Percentiles rank a stretch among this genome's conserved stretches.
Evolutionary conservation across 2,329 filamentous ascomycete genomes (phyloP).

Genomic region (Microdochium paspali): DNA sequence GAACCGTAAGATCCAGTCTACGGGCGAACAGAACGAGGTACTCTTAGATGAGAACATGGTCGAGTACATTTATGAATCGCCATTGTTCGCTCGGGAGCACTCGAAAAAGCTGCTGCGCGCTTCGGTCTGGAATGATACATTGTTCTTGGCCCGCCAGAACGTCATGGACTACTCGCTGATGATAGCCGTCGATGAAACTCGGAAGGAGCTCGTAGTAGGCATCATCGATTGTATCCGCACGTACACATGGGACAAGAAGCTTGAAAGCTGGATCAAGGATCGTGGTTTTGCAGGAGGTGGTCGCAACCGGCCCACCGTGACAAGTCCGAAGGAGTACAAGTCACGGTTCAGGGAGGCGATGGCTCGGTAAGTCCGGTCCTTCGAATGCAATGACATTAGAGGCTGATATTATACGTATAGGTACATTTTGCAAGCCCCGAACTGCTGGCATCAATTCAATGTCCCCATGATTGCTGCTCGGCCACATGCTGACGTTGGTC

Average conservation of each 20-base stretch:
- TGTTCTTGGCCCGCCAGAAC: constrained; percentile 89
- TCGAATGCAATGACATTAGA: not conserved
- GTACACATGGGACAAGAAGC: constrained; percentile 98
- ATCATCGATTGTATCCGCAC: constrained; percentile 98
- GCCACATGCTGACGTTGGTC: constrained; percentile 10
- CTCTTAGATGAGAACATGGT: constrained; percentile 98
- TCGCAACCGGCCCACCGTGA: constrained; percentile 84
- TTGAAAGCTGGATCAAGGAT: constrained; percentile 99
- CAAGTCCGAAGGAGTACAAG: constrained; percentile 95
- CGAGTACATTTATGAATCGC: constrained; percentile 96
- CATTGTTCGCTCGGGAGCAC: constrained; percentile 89
- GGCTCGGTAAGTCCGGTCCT: constrained; percentile 59
- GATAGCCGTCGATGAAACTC: constrained; percentile 89
- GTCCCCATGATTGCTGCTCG: constrained; percentile 14
- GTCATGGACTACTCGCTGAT: constrained; percentile 99
- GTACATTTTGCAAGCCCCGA: constrained; percentile 66
- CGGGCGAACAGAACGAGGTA: constrained; percentile 92
- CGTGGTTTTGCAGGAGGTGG: constrained; percentile 71
- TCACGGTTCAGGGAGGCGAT: constrained; percentile 93
- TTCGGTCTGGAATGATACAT: constrained; percentile 94
- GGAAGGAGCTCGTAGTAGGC: constrained; percentile 87
- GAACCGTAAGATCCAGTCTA: constrained; percentile 93
- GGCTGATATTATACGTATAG: constrained; percentile 19
- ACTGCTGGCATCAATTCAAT: constrained; percentile 65
- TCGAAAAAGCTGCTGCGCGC: constrained; percentile 87